Evolutionary conservation across 2,329 filamentous ascomycete genomes (phyloP), one percentile per base, ranked within the genome.

Genomic region (Colletotrichum paranaense): DNA sequence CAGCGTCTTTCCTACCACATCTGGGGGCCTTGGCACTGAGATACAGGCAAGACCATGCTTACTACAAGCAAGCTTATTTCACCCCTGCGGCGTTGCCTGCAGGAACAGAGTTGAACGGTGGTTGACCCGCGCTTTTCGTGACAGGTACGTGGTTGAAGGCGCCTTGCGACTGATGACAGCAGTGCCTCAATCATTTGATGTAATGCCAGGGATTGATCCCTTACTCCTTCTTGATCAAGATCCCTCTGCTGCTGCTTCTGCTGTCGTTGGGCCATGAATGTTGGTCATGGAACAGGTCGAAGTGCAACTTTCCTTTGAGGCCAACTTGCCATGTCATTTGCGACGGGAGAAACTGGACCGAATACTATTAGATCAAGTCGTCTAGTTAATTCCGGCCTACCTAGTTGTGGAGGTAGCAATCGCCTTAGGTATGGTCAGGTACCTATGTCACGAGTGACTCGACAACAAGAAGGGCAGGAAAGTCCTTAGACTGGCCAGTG

Each of bases 41-140:
- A 62, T 8, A 22, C 55, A 67, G 67, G 68, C 62, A 26, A 59
- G 24, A 59, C 62, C 62, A 32, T 67, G 62, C 32, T 67, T 28
- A 19, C 24, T 35, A 9, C 6, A 67, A 60, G 24, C 55, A 67
- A 60, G 62, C 62, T 67, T 71, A 60, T 60, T 42, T 12, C 14
- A 32, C 32, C 56, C 62, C 56, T 68, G 52, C 24, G 24, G 16
- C 11, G 5, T 42, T 16, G 14, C 38, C 38, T 42, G 38, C 38
- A 42, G 38, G 38, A 35, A 65, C 32, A 49, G 16, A n/a, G 16
- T 49, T 7, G 42, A n/a, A 5, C 42, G 42, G 42, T n/a, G 42
- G 42, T n/a, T 46, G 42, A 7, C 42, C 42, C 42, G 42, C 9
- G 42, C 42, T 46, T 7, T 46, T 49, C 0, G 52, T 28, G 12